Evolutionary conservation across 352 stramenopile species (phyloP).

Genomic region (Peronospora farinosa): DNA sequence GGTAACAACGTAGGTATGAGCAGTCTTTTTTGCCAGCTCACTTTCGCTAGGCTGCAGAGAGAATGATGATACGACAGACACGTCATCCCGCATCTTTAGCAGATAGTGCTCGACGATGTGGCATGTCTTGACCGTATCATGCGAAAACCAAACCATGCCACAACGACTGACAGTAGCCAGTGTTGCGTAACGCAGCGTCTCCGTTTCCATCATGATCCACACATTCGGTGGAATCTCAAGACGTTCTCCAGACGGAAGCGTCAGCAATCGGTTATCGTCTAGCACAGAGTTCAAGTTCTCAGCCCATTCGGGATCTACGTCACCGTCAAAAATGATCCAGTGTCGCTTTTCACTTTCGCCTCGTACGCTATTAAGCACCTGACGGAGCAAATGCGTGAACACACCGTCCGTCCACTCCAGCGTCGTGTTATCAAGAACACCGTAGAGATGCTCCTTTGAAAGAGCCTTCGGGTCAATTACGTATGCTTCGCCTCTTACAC

Average conservation of each 20-base stretch:
- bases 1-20: constrained; percentile 53
- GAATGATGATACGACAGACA: constrained; percentile 58
- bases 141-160: constrained; percentile 99
- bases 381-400: constrained; percentile 95
- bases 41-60: constrained; percentile 59
- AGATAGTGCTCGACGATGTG: constrained; percentile 90
- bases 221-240: constrained; percentile 97
- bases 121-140: constrained; percentile 90
- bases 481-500: constrained; percentile 94
- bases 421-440: constrained; percentile 98
- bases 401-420: constrained; percentile 99
- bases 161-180: constrained; percentile 99
- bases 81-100: constrained; percentile 58
- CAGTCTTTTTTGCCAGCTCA: constrained; percentile 59
- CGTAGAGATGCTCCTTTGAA: constrained; percentile 97
- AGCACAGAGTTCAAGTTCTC: constrained; percentile 99
- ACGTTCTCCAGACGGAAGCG: constrained; percentile 97
- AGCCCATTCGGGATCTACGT: constrained; percentile 99
- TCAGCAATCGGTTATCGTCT: constrained; percentile 99
- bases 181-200: constrained; percentile 97
- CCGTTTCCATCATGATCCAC: constrained; percentile 99
- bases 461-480: constrained; percentile 99
- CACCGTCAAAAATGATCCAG: constrained; percentile 99
- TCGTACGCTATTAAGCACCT: constrained; percentile 95
- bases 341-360: constrained; percentile 93